Evolutionary conservation across 345 rosid genomes (phyloP).

Genomic region (Boechera divaricarpa): DNA sequence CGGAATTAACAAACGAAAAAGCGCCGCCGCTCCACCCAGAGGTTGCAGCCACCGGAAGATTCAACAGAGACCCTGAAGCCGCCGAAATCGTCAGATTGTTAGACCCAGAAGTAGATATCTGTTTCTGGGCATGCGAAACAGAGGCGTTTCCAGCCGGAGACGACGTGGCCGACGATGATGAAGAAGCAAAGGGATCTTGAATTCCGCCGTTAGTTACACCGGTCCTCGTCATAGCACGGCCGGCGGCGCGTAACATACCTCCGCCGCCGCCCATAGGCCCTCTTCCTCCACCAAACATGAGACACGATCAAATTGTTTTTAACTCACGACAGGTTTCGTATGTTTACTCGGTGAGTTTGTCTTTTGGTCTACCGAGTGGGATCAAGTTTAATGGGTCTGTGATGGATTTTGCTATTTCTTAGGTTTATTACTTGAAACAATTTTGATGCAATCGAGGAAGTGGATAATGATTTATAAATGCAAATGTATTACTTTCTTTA

Average conservation of each 20-base stretch:
- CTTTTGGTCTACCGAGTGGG: conserved; percentile 30
- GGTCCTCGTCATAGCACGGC: conserved; percentile 57
- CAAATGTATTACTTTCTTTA: conserved; percentile 19
- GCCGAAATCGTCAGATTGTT: conserved; percentile 51
- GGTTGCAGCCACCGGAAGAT: conserved; percentile 49
- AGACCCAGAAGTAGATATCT: conserved; percentile 33
- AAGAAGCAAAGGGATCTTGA: conserved; percentile 61
- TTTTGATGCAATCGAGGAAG: conserved; percentile 38
- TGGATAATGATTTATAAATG: conserved; percentile 30
- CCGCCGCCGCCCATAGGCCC: conserved; percentile 58
- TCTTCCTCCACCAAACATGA: conserved; percentile 66
- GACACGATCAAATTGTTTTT: neutral
- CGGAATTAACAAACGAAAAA: conserved; percentile 45
- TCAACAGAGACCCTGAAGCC: conserved; percentile 48
- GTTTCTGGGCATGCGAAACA: conserved; percentile 49
- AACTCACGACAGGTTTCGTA: conserved; percentile 25
- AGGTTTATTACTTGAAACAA: conserved; percentile 13
- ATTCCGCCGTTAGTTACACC: conserved; percentile 49
- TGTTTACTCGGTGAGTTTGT: conserved; percentile 35
- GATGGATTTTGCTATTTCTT: neutral
- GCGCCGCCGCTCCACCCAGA: conserved; percentile 44
- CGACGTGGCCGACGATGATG: conserved; percentile 36
- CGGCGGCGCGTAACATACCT: conserved; percentile 60
- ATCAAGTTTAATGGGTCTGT: neutral
- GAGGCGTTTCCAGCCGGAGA: conserved; percentile 43